Base-by-base conservation (phyloP, 306 rosid genomes). In the Arachis hypogaea region DNA sequence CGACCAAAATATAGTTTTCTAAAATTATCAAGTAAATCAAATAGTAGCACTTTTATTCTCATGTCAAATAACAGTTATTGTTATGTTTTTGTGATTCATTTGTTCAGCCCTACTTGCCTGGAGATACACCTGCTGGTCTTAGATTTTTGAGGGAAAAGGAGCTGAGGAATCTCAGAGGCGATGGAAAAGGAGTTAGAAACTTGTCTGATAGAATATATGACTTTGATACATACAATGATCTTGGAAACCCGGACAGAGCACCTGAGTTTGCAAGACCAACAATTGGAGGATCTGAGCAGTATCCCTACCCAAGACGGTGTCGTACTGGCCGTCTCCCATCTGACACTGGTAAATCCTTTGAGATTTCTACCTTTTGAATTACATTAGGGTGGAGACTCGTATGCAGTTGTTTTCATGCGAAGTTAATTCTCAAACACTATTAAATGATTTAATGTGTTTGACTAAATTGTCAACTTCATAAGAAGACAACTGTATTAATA, bases 301-400 rank as follows among this genome's bases (percentile, higher is more conserved):
- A 87, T 63, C 97, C 97, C 3, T 94, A 85, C 78, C 96, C 99
- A 7, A 87, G 97, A 85, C 80, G 99, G 67, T 92, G 97, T 79
- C 99, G 99, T 29, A 94, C 99, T 4, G 99, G 99, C 14, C 95
- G 99, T 11, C 70, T 2, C 40, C 95, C 97, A 6, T n/a, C 72
- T 0, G 90, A 84, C 8, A 88, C 97, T 0, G 95, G 98, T 92
- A 75, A 62, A 29, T n/a, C 38, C 38, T 33, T 22, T 22, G 28
- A 22, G 28, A 22, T 22, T 22, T 22, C 28, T 22, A 22, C 28
- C 28, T 22, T 22, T 1, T 22, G 28, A 22, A 22, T 22, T 22
- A 22, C 28, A 22, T 22, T 22, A 22, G 28, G 28, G 28, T 22
- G 0, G 28, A 22, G 28, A 22, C 28, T 22, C 28, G 28, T 22